These are phyloP conservation scores for Citrus sinensis DNA, from an alignment of 345 rosid genomes.

Conservation along the genomic window DVS_A1.0 CM039162.1:28757501-28758000, in stretches of 20 bases:
- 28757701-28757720: slow-evolving; percentile 55
- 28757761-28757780: slow-evolving; percentile 66
- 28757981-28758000: slow-evolving; percentile 52
- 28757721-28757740: slow-evolving; percentile 86
- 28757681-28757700: not conserved
- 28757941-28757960: slow-evolving; percentile 67
- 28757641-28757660: not conserved
- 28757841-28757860: too few relatives aligned
- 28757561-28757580: too few relatives aligned
- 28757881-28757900: too few relatives aligned
- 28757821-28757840: not conserved
- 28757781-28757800: slow-evolving; percentile 33
- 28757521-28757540: too few relatives aligned
- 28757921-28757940: slow-evolving; percentile 63
- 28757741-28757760: slow-evolving; percentile 57
- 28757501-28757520: too few relatives aligned
- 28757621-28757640: not conserved
- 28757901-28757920: slow-evolving; percentile 51
- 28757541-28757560: too few relatives aligned
- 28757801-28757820: not conserved
- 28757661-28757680: not conserved
- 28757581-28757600: too few relatives aligned
- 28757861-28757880: too few relatives aligned
- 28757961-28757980: slow-evolving; percentile 77
- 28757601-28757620: too few relatives aligned